phyloP scores from a whole-genome alignment of 176 grass and related monocot species.

The Metroxylon sagu region DNA sequence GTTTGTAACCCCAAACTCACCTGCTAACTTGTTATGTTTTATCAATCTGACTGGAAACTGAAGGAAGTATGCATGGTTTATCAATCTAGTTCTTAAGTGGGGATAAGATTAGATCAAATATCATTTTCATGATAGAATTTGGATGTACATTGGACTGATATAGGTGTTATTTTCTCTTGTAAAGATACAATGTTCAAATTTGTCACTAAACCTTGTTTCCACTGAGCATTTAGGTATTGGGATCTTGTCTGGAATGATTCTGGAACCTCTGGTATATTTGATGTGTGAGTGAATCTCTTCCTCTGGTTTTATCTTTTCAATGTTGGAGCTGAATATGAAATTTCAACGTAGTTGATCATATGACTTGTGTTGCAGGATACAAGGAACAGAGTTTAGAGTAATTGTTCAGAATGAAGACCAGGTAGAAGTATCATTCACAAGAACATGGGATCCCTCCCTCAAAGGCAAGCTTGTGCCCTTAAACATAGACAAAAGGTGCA shows the following conservation, averaged over 20 bases:
- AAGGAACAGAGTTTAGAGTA: slow-evolving; percentile 62
- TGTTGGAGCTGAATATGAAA: background rate
- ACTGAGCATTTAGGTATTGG: slow-evolving; percentile 52
- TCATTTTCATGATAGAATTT: too few species aligned
- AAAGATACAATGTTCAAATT: too few species aligned
- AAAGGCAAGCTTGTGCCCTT: slow-evolving; percentile 70
- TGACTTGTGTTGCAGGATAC: slow-evolving; percentile 40
- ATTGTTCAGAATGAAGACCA: slow-evolving; percentile 62
- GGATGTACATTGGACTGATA: too few species aligned
- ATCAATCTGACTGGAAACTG: too few species aligned
- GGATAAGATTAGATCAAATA: too few species aligned
- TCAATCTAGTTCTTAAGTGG: slow-evolving; percentile 5
- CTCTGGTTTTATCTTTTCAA: background rate
- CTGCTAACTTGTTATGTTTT: too few species aligned
- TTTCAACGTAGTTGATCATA: background rate
- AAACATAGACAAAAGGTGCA: slow-evolving; percentile 93
- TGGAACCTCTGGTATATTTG: slow-evolving; percentile 56
- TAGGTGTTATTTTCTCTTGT: too few species aligned
- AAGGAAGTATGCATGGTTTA: too few species aligned
- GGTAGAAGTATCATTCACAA: slow-evolving; percentile 87
- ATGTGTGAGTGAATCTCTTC: slow-evolving; percentile 55
- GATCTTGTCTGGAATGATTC: slow-evolving; percentile 83
- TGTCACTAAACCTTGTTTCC: too few species aligned
- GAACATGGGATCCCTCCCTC: slow-evolving; percentile 66
- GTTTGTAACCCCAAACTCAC: too few species aligned